A percentile compares a stretch with the other conserved stretches of the same genome.
These are phyloP conservation scores for Rossbeevera mucosa DNA, from an alignment of 768 basidiomycete species.

Conservation along the genomic window DNA sequence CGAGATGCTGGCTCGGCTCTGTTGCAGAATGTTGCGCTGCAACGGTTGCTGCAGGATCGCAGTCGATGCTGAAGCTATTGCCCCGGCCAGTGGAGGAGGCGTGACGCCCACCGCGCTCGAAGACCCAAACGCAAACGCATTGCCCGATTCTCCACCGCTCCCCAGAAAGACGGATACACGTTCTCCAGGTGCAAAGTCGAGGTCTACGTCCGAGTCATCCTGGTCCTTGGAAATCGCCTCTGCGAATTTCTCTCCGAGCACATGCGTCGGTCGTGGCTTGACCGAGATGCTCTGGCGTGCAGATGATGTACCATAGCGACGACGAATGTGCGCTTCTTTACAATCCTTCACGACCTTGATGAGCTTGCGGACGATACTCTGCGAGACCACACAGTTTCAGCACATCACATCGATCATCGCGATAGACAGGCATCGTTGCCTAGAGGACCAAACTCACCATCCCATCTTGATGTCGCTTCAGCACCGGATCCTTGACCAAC, in stretches of 20 bases:
- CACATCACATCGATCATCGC: neutral
- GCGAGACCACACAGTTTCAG: constrained; percentile 5
- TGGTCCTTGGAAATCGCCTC: constrained; percentile 46
- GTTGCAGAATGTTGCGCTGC: constrained; percentile 47
- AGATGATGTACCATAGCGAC: constrained; percentile 28
- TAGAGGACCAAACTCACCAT: constrained; percentile 46
- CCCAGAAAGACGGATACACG: constrained; percentile 36
- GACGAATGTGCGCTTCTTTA: constrained; percentile 58
- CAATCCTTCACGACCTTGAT: constrained; percentile 82
- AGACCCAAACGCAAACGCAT: constrained; percentile 38
- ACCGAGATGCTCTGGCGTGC: constrained; percentile 29
- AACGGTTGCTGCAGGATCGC: constrained; percentile 63
- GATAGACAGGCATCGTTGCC: neutral
- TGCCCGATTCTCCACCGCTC: constrained; percentile 37
- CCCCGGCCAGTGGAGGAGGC: constrained; percentile 39
- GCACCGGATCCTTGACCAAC: constrained; percentile 64
- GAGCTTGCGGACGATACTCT: constrained; percentile 79
- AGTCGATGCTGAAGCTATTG: constrained; percentile 52
- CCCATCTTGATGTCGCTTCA: constrained; percentile 64
- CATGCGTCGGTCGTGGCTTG: constrained; percentile 39
- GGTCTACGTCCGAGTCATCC: constrained; percentile 69
- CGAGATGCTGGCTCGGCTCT: constrained; percentile 35
- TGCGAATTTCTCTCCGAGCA: constrained; percentile 64
- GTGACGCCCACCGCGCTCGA: constrained; percentile 13
- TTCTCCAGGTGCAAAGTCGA: constrained; percentile 66